Conservation (phyloP, 2,329 filamentous ascomycete genomes). For the Monosporascus sp. region DNA sequence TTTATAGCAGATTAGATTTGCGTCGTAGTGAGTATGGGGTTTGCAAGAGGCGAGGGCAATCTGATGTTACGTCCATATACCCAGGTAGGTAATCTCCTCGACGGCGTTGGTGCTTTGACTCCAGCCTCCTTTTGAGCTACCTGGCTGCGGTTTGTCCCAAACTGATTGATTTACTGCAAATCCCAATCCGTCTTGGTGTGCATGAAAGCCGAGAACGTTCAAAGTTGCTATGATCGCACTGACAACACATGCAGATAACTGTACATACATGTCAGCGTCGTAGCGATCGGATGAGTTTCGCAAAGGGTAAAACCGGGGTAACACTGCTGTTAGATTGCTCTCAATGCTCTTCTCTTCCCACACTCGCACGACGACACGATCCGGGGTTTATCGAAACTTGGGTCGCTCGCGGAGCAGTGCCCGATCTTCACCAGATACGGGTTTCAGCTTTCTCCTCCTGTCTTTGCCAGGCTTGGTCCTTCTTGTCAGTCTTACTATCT, state of each 20-base stretch:
- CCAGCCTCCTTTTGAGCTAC: not conserved
- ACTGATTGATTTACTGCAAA: not conserved
- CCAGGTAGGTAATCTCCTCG: too few species aligned
- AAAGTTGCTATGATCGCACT: not conserved
- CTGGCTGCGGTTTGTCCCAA: too few species aligned
- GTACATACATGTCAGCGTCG: not conserved
- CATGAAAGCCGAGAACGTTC: not conserved
- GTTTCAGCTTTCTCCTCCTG: not conserved
- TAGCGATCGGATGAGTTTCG: not conserved
- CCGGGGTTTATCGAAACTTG: not conserved
- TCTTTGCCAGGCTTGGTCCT: not conserved
- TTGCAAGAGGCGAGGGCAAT: not conserved
- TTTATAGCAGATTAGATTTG: not conserved
- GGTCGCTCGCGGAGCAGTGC: not conserved
- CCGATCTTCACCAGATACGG: not conserved
- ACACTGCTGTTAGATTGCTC: not conserved
- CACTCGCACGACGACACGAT: too few species aligned
- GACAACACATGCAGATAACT: not conserved
- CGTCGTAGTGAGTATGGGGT: not conserved
- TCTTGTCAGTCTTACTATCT: slow-evolving; percentile 4
- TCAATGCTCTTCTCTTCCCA: not conserved
- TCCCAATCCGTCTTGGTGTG: not conserved
- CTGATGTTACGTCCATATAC: too few species aligned
- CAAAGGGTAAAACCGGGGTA: not conserved
- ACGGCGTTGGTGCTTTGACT: not conserved